Evolutionary conservation across 2,329 filamentous ascomycete species (phyloP), one percentile per base, ranked within the genome.

Genomic region (Phoma sp.): DNA sequence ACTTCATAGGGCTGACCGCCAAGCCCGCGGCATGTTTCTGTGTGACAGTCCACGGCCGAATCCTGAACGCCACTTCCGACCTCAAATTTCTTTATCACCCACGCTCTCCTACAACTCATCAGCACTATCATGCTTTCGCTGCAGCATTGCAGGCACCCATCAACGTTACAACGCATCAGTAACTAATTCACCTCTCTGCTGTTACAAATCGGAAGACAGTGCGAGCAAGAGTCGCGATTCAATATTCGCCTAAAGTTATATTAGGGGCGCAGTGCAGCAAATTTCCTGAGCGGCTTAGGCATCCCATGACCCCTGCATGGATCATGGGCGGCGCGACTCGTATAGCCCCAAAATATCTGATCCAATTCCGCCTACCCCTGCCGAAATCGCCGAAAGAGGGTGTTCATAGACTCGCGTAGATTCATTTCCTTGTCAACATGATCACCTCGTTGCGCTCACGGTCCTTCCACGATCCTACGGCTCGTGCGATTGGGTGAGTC

Each of bases 221-320:
- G 45, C 51, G 35, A 55, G 45, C 33, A 45, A 21, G 40, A 25
- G 13, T 48, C 39, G 33, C 21, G 4, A 24, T 44, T 13, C 33
- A 27, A 54, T 48, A 44, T 13, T 41, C 24, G 32, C 43, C 13
- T 43, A 17, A 29, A 37, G 43, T 43, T 53, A 54, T 55, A 33
- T 49, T 55, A 55, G 45, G 51, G 51, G 51, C 44, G 33, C 44
- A 43, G 44, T 21, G 50, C 43, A 43, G 32, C 38, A 48, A 55
- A 44, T 55, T 45, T 55, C 44, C 35, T 36, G 27, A 21, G 33
- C 51, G 45, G 51, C 51, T 55, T 55, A 55, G 51, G 51, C 51
- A 44, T 49, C 51, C 51, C 35, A 40, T 22, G 9, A 49, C 29
- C 45, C 51, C 32, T 54, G 51, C 39, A 55, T 29, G 22, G 31